Conservation (phyloP, 2,329 filamentous ascomycete species). For the Tothia fuscella region DNA sequence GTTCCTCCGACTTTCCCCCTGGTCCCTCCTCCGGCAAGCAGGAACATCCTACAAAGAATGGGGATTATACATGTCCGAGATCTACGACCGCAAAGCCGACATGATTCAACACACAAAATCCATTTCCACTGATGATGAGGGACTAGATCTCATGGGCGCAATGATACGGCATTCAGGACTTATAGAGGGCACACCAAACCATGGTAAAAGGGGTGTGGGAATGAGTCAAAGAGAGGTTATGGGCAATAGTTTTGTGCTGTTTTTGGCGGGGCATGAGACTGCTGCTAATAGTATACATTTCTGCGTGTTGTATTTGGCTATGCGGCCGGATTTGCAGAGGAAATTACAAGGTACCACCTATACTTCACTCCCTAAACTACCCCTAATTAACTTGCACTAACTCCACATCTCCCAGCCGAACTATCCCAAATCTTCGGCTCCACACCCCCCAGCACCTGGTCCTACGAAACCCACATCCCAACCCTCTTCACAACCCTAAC, state of each 20-base stretch:
- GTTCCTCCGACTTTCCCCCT: constrained; percentile 31
- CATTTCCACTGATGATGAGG: constrained; percentile 21
- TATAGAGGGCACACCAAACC: background rate
- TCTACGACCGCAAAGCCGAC: constrained; percentile 50
- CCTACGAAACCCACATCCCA: constrained; percentile 56
- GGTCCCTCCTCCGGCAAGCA: background rate
- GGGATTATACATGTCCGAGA: constrained; percentile 56
- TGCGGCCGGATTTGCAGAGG: constrained; percentile 51
- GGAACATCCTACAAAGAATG: constrained; percentile 44
- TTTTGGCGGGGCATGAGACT: constrained; percentile 69
- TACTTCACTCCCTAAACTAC: constrained; percentile 38
- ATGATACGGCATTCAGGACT: constrained; percentile 36
- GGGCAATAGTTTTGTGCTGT: constrained; percentile 53
- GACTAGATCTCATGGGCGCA: constrained; percentile 45
- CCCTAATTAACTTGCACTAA: constrained; percentile 1
- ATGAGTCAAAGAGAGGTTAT: constrained; percentile 54
- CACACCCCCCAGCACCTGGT: constrained; percentile 48
- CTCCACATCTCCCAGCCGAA: constrained; percentile 41
- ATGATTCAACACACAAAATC: background rate
- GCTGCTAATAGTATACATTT: constrained; percentile 67
- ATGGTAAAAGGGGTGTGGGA: background rate
- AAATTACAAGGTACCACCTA: constrained; percentile 58
- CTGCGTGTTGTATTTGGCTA: constrained; percentile 54
- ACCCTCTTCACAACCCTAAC: constrained; percentile 56
- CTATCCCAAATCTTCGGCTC: constrained; percentile 53